Percentiles rank a stretch among this genome's conserved stretches.
Conservation (phyloP, 2,329 filamentous ascomycete species). For the Aspergillus neotritici region DNA sequence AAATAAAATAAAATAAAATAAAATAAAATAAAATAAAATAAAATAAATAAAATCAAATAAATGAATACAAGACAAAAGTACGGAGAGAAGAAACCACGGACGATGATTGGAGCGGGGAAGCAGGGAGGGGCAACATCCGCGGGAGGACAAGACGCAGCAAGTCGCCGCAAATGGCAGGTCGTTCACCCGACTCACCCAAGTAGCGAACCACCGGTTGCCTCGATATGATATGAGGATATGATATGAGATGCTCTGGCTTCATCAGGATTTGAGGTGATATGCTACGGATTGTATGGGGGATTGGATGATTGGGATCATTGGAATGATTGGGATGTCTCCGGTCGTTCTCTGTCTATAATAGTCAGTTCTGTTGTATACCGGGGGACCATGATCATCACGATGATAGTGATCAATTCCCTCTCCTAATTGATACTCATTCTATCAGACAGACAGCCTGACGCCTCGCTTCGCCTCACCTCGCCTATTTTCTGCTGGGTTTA, state of each 20-base stretch:
- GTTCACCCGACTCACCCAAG: conserved; percentile 21
- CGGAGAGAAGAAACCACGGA: conserved; percentile 13
- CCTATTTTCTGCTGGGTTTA: not conserved
- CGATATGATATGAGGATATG: not conserved
- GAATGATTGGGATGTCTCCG: too few species aligned
- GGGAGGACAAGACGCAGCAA: conserved; percentile 25
- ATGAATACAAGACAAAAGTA: conserved; percentile 33
- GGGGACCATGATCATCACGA: too few species aligned
- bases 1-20: too few species aligned
- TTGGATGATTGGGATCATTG: too few species aligned
- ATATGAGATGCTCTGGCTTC: too few species aligned
- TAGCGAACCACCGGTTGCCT: conserved; percentile 15
- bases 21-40: too few species aligned
- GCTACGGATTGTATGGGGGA: too few species aligned
- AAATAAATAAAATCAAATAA: too few species aligned
- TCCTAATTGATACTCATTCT: not conserved
- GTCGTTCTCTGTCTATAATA: too few species aligned
- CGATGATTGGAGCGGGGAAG: conserved; percentile 32
- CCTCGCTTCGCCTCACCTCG: too few species aligned
- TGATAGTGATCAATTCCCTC: not conserved
- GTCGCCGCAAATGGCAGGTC: conserved; percentile 32
- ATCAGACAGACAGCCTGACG: not conserved
- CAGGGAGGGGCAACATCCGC: conserved; percentile 20
- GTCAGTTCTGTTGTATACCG: too few species aligned
- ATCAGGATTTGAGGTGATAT: too few species aligned